Base-by-base conservation (phyloP, 2,329 filamentous ascomycete genomes). In the Sporothrix protearum region DNA sequence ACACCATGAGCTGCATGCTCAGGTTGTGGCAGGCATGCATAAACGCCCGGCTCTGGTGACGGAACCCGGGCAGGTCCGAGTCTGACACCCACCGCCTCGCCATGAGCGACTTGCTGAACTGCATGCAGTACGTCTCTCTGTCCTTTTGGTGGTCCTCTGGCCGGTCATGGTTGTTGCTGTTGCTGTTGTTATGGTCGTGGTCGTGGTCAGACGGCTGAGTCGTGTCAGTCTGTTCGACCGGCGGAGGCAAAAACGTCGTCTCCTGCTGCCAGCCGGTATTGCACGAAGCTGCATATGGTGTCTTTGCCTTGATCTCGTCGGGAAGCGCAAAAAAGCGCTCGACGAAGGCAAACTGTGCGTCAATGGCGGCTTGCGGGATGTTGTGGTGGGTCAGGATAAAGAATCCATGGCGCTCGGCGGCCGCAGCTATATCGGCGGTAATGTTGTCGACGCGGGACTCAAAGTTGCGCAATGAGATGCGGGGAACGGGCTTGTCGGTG, bases 251-350 rank as follows among this genome's bases (percentile, higher is more conserved):
- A 25, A 45, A 68, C 2, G 42, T 22, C 16, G 63, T 80, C 72
- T 83, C 84, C 77, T 86, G 86, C 80, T 89, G 87, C 86, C 87
- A 89, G 5, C 87, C 87, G 1, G 85, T 83, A 74, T 89, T 89
- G 72, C 83, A 81, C 10, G 79, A 79, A 8, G 79, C 79, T 28
- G 81, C 84, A 79, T 85, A 89, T 0, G 86, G 84, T 0, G 87
- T 84, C 7, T 79, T 81, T 16, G 82, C 80, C 75, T 89, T 89
- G 68, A 82, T 76, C 0, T 80, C 77, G 75, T 86, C 84, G 0
- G 84, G 80, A 8, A 88, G 82, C 19, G 79, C 75, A 78, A 89
- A 89, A 81, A 89, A 89, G 30, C 53, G 77, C 73, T 84, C 82
- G 0, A 86, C 85, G 14, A 81, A 79, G 0, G 76, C 76, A 75